phyloP scores from a whole-genome alignment of 202 grass and related monocot genomes.

The Setaria italica region DNA sequence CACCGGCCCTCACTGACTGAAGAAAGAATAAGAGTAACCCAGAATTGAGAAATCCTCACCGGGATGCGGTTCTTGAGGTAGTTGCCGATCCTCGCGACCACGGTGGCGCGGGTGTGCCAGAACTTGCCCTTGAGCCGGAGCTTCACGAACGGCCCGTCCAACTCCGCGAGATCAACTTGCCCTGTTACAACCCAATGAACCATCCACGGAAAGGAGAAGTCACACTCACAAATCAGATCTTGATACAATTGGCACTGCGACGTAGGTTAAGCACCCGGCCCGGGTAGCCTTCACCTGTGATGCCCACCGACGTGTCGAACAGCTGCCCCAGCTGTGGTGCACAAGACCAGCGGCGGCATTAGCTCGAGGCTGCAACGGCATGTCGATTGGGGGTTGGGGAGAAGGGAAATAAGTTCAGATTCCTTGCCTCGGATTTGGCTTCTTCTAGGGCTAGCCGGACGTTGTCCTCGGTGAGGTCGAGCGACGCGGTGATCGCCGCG shows the following conservation, averaged over 20 bases:
- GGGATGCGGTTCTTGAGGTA: slow-evolving; percentile 96
- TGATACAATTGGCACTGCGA: background rate
- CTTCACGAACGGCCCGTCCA: slow-evolving; percentile 94
- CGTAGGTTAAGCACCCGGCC: background rate
- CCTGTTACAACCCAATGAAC: slow-evolving; percentile 43
- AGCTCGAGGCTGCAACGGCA: slow-evolving; percentile 7
- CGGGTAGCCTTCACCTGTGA: slow-evolving; percentile 63
- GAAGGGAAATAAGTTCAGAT: background rate
- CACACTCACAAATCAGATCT: background rate
- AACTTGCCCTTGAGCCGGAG: slow-evolving; percentile 84
- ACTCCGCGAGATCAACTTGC: slow-evolving; percentile 83
- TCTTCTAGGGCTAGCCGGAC: slow-evolving; percentile 69
- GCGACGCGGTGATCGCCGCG: slow-evolving; percentile 45
- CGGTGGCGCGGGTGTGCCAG: slow-evolving; percentile 80
- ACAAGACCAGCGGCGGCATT: slow-evolving; percentile 27
- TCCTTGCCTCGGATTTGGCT: slow-evolving; percentile 70
- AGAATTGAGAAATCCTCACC: slow-evolving; percentile 43
- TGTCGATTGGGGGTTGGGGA: background rate
- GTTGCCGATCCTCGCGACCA: slow-evolving; percentile 76
- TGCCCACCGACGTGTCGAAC: slow-evolving; percentile 86
- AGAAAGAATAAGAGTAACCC: background rate
- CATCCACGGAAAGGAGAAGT: background rate
- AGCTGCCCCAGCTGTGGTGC: slow-evolving; percentile 76
- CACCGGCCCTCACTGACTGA: background rate
- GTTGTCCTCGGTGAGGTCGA: slow-evolving; percentile 96